Percentiles rank a stretch among this genome's conserved stretches.
These are phyloP conservation scores for Berkeleyomyces rouxiae DNA, from an alignment of 2,329 filamentous ascomycete species.

Conservation along the genomic window DNA sequence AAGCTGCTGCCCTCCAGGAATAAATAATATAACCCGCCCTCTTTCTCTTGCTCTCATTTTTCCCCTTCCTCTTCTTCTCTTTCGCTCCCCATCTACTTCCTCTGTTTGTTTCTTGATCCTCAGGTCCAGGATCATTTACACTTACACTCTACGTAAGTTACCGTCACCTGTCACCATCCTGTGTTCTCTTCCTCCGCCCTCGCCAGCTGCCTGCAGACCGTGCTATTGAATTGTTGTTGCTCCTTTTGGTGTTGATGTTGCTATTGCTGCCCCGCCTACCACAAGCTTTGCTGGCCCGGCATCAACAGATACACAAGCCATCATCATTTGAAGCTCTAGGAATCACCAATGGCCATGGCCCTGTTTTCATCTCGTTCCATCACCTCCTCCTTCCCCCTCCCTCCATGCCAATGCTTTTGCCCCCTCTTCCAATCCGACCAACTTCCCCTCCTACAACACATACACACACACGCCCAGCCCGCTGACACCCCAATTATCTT, in stretches of 20 bases:
- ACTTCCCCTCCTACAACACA: neutral
- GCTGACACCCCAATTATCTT: conserved; percentile 15
- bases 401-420: neutral
- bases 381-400: neutral
- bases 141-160: conserved; percentile 12
- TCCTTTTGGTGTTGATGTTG: neutral
- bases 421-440: neutral
- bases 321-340: neutral
- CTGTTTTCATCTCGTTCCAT: neutral
- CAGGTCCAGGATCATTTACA: conserved; percentile 13
- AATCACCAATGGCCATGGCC: neutral
- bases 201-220: conserved; percentile 2
- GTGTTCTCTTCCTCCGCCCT: conserved; percentile 8
- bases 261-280: neutral
- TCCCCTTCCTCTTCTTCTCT: conserved; percentile 14
- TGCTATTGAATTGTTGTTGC: neutral
- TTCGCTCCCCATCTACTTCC: conserved; percentile 13
- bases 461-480: neutral
- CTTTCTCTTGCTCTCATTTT: conserved; percentile 11
- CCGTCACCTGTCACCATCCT: neutral
- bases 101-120: conserved; percentile 12
- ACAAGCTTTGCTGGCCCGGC: neutral
- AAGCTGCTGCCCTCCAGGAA: conserved; percentile 5
- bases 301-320: neutral
- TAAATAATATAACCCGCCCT: conserved; percentile 12